A percentile compares a stretch with the other conserved stretches of the same genome.
These are phyloP conservation scores for Jaapia argillacea DNA, from an alignment of 768 basidiomycete species.

Conservation along the genomic window DNA sequence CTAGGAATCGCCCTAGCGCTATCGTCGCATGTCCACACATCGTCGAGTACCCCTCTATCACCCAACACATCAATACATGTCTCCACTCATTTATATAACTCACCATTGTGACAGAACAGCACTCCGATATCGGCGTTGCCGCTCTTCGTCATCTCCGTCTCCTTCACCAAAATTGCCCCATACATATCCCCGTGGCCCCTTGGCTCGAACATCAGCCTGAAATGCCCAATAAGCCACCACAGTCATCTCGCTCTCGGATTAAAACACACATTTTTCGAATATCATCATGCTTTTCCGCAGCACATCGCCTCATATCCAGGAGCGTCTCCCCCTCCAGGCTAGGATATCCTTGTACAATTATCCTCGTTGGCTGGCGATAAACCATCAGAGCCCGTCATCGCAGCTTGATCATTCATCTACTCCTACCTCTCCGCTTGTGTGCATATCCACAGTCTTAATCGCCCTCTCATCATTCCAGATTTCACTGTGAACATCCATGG, in stretches of 20 bases:
- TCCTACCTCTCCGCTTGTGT: slow-evolving; percentile 29
- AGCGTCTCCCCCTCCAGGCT: slow-evolving; percentile 21
- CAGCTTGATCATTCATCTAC: slow-evolving; percentile 7
- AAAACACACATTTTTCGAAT: slow-evolving; percentile 12
- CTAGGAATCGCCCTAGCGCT: slow-evolving; percentile 28
- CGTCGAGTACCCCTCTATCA: slow-evolving; percentile 28
- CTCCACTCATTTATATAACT: background rate
- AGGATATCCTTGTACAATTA: slow-evolving; percentile 25
- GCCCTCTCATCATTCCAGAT: no score
- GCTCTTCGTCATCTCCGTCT: slow-evolving; percentile 22
- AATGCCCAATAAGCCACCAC: background rate
- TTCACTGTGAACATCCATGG: no score
- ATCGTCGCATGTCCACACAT: slow-evolving; percentile 34
- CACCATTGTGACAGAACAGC: slow-evolving; percentile 32
- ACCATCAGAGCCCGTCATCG: background rate
- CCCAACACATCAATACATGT: background rate
- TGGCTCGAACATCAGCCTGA: slow-evolving; percentile 28
- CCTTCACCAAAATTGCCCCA: slow-evolving; percentile 25
- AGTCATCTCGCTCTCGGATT: background rate
- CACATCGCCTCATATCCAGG: slow-evolving; percentile 24
- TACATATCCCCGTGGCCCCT: slow-evolving; percentile 32
- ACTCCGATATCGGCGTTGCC: slow-evolving; percentile 30
- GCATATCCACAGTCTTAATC: slow-evolving; percentile 27
- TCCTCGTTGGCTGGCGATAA: slow-evolving; percentile 24
- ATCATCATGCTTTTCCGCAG: slow-evolving; percentile 19